Conservation (phyloP, 768 basidiomycete genomes). For the Agaricus sinodeliciosus region DNA sequence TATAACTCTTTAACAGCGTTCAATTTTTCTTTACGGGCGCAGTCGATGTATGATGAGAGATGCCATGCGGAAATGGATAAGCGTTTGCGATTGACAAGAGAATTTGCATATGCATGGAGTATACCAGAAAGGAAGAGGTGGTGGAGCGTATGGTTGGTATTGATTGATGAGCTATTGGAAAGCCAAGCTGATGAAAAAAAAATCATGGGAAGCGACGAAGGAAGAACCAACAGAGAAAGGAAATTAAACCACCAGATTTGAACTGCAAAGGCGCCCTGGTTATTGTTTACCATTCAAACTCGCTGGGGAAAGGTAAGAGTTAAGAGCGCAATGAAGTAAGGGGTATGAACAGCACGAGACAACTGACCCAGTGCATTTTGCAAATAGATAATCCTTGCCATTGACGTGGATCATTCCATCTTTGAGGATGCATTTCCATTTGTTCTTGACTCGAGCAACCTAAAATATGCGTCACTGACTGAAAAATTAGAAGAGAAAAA, state of each 20-base stretch:
- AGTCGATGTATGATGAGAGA: no score
- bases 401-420: slow-evolving; percentile 98
- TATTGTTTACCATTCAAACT: slow-evolving; percentile 34
- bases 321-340: background rate
- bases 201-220: background rate
- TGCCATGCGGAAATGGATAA: no score
- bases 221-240: background rate
- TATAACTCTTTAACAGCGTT: no score
- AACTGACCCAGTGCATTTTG: slow-evolving; percentile 91
- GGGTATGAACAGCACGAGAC: background rate
- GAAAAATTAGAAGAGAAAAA: background rate
- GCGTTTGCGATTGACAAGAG: no score
- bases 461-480: slow-evolving; percentile 23
- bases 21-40: no score
- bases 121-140: background rate
- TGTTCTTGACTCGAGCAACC: slow-evolving; percentile 99
- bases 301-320: slow-evolving; percentile 17
- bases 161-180: background rate
- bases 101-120: no score
- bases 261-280: background rate
- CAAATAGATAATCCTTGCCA: slow-evolving; percentile 95
- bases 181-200: background rate
- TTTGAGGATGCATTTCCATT: slow-evolving; percentile 98
- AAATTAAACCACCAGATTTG: background rate
- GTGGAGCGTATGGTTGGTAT: no score